Percentiles rank a stretch among this genome's conserved stretches.
Conservation (phyloP, 1,139 yeast species). For the Scheffersomyces cryptocercus region DNA sequence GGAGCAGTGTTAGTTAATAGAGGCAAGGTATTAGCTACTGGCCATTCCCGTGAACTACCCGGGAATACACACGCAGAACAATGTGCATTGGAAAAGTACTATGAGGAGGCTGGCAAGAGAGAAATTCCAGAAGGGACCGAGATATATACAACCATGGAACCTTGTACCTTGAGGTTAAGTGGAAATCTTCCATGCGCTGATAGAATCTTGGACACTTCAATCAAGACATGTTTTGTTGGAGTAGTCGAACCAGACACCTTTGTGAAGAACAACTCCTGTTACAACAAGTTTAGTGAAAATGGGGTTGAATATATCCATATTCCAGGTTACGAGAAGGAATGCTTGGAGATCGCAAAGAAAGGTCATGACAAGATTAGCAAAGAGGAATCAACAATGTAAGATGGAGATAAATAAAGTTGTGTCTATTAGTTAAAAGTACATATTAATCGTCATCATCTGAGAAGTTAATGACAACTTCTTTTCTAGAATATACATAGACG, state of each 20-base stretch:
- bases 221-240: slow-evolving; percentile 85
- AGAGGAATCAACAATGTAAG: not conserved
- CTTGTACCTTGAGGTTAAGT: slow-evolving; percentile 85
- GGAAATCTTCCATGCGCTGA: slow-evolving; percentile 91
- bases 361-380: slow-evolving; percentile 54
- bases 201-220: slow-evolving; percentile 59
- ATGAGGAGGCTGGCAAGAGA: slow-evolving; percentile 30
- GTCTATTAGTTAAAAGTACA: not conserved
- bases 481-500: slow-evolving; percentile 59
- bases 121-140: slow-evolving; percentile 76
- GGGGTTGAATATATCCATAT: slow-evolving; percentile 77
- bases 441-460: slow-evolving; percentile 11
- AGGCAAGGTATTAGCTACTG: slow-evolving; percentile 69
- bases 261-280: slow-evolving; percentile 74
- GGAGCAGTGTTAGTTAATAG: slow-evolving; percentile 83
- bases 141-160: slow-evolving; percentile 96
- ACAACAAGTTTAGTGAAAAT: slow-evolving; percentile 47
- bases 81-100: slow-evolving; percentile 83
- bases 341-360: slow-evolving; percentile 69
- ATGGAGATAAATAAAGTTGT: not conserved
- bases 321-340: slow-evolving; percentile 80
- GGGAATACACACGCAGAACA: slow-evolving; percentile 99
- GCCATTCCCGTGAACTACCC: slow-evolving; percentile 85
- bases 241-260: slow-evolving; percentile 89
- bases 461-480: slow-evolving; percentile 46